Evolutionary conservation across 805 yeast species (phyloP), one percentile per base, ranked within the genome.

Genomic region (Lipomyces mesembrius): DNA sequence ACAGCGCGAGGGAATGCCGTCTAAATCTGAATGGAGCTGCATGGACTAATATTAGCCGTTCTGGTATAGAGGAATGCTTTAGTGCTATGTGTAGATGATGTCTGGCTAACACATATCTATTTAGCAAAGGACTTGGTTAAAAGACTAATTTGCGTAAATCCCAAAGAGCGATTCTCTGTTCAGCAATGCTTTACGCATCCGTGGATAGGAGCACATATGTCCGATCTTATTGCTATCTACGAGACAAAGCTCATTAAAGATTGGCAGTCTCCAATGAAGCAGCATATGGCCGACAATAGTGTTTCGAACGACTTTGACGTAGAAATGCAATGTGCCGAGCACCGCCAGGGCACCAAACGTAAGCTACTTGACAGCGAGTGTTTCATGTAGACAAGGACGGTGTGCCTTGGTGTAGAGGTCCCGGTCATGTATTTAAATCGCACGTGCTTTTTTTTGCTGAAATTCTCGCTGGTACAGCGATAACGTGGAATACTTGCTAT

Each of bases 101-200:
- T 14, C 29, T 17, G 6, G 32, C 22, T 37, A 32, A 34, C 32
- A 54, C 32, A 58, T 32, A 59, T 83, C 0, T 35, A 57, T 1
- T 71, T 74, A 39, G 88, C 87, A 0, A 84, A 83, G 70, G 75
- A 77, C 43, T 83, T 86, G 71, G 83, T 86, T 1, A 71, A 74
- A 29, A 71, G 73, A 0, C 75, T 87, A 17, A 71, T 86, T 3
- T 67, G 75, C 46, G 80, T 81, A 2, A 77, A 84, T 66, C 79
- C 81, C 1, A 64, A 57, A 0, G 70, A 77, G 39, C 74, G 90
- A 46, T 73, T 77, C 57, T 77, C 77, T 59, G 78, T 82, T 35
- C 65, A 71, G 0, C 79, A 78, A 6, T 81, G 86, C 60, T 77
- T 84, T n/a, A 56, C 73, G 3, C 84, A 81, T 68, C 69, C 71